Evolutionary conservation across 2,329 filamentous ascomycete species (phyloP), one percentile per base, ranked within the genome.

Genomic region (Claviceps humidiphila): DNA sequence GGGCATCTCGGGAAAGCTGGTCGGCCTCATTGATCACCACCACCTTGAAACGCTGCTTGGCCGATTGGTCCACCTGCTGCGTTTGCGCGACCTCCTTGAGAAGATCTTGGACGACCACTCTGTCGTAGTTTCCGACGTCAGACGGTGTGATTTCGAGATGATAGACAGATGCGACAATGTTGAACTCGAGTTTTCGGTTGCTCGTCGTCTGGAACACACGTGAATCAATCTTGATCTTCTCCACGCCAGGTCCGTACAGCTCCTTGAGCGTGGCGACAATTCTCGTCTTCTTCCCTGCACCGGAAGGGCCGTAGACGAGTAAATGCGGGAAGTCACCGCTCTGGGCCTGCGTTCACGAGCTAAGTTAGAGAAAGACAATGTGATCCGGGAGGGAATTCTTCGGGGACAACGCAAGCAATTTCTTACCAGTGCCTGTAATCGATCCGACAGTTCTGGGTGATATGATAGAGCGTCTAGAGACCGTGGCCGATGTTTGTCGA

Each of bases 11-110:
- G 3, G 85, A 93, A 58, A 98, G 76, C 64, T 95, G 87, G 65
- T 98, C 94, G 7, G 93, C 93, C 74, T 98, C 93, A 62, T 98
- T 98, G 76, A 98, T 97, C 39, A 98, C 91, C 1, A 98, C 93
- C 1, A 98, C 90, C 71, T 98, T 98, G 78, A 98, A 98, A 45
- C 84, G 80, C 67, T 98, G 93, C 66, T 82, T 87, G 16, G 94
- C 94, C 13, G 82, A 77, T 59, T 93, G 76, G 67, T 98, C 93
- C n/a, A 98, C 93, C 71, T 98, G 94, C 67, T 98, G 93, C 51
- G 93, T 98, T 70, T 98, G 94, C 34, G 94, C 93, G 5, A 98
- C 91, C 69, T 98, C 93, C 68, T 98, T 98, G 48, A 98, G 74
- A 48, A 98, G 74, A 63, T 97, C 93, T 65, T 98, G 93, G 14